Conservation (phyloP, 1,284 basidiomycete genomes). For the Ceratobasidium sp. region DNA sequence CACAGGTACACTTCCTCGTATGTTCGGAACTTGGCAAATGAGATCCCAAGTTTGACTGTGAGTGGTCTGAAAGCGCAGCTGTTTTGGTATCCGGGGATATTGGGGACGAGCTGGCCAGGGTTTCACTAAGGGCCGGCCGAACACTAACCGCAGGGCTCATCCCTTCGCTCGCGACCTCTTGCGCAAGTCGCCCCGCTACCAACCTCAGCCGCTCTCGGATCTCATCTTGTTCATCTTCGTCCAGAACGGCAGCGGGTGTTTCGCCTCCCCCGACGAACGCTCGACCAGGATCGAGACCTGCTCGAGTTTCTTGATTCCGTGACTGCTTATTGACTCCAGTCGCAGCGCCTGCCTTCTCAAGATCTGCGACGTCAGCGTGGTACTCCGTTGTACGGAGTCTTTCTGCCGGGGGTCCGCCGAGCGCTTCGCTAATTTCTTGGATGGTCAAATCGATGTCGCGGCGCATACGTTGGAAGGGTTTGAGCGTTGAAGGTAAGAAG, state of each 20-base stretch:
- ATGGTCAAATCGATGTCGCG: constrained; percentile 44
- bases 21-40: background rate
- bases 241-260: constrained; percentile 7
- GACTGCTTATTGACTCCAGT: constrained; percentile 3
- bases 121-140: background rate
- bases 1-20: constrained; percentile 28
- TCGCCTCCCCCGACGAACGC: background rate
- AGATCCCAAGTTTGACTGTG: background rate
- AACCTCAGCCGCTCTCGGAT: constrained; percentile 15
- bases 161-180: constrained; percentile 40
- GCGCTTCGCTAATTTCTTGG: constrained; percentile 44
- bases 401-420: constrained; percentile 42
- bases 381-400: constrained; percentile 2
- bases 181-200: constrained; percentile 40
- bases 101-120: background rate
- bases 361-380: background rate
- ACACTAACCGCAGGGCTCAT: background rate
- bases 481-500: constrained; percentile 45
- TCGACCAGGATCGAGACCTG: background rate
- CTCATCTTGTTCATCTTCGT: constrained; percentile 38
- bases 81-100: background rate
- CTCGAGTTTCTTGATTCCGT: background rate
- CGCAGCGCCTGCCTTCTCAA: constrained; percentile 1
- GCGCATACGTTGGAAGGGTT: constrained; percentile 45
- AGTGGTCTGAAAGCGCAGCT: background rate